Evolutionary conservation across 257 asterid genomes (phyloP), one percentile per base, ranked within the genome.

Genomic region (Craterostigma plantagineum): DNA sequence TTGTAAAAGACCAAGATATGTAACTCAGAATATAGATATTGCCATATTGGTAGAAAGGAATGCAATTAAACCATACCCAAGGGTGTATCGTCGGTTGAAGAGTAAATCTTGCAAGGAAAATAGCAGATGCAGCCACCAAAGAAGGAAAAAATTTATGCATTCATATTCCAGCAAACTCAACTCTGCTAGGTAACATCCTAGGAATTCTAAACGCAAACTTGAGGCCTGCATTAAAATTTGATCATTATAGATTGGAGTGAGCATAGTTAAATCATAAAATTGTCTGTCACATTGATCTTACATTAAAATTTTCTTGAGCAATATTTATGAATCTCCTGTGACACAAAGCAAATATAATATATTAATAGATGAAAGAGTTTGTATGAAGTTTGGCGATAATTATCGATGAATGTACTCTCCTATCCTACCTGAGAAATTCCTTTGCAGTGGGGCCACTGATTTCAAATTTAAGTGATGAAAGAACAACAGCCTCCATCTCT

Each of bases 361-460:
- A 51, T 43, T 35, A 10, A 56, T 55, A 17, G 67, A n/a, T n/a
- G 59, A 15, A 63, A 61, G 49, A 38, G 14, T 8, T 16, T 3
- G 12, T 9, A 40, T 8, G 15, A 14, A 51, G 6, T 27, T 6
- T 9, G 18, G 10, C 35, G 48, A 9, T 1, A 17, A 48, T 9
- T 33, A 37, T 9, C 10, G 40, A 3, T 10, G 47, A 33, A 27
- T 14, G 6, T 12, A 11, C 0, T 10, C 11, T 16, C 8, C 45
- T n/a, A n/a, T n/a, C n/a, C n/a, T 50, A 81, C 94, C 87, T 72
- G 18, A 87, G 93, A 64, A 87, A 87, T 16, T 90, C 61, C 64
- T 70, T 79, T 43, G 67, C 65, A 0, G 90, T 79, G 4, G 93
- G 95, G 52, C 55, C 77, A 4, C 98, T 93, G 92, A 87, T 59